phyloP scores from a whole-genome alignment of 495 filamentous ascomycete genomes.

The Tricharina praecox region DNA sequence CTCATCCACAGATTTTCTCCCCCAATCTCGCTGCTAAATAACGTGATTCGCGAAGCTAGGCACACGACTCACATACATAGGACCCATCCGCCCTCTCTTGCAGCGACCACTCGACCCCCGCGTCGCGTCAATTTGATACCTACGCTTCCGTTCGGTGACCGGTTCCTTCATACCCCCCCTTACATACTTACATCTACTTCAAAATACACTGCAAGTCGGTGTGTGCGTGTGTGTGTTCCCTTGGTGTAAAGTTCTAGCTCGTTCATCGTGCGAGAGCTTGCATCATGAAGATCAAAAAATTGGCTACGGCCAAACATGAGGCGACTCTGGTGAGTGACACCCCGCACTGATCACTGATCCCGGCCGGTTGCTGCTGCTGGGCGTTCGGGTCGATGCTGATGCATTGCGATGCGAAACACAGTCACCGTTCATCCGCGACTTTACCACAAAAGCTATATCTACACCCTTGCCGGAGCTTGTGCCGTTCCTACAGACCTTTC shows the following conservation, averaged over 20 bases:
- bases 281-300: slow-evolving; percentile 97
- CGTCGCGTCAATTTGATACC: neutral
- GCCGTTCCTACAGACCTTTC: slow-evolving; percentile 58
- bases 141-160: too few species aligned
- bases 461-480: slow-evolving; percentile 61
- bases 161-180: too few species aligned
- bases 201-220: too few species aligned
- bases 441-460: slow-evolving; percentile 49
- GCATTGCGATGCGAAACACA: slow-evolving; percentile 30
- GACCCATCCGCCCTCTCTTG: too few species aligned
- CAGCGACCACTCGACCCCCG: too few species aligned
- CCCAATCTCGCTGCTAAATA: too few species aligned
- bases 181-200: too few species aligned
- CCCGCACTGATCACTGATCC: neutral
- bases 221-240: too few species aligned
- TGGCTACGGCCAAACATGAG: slow-evolving; percentile 77
- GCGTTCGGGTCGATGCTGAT: slow-evolving; percentile 9
- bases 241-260: too few species aligned
- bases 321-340: slow-evolving; percentile 63
- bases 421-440: slow-evolving; percentile 74
- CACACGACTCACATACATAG: too few species aligned
- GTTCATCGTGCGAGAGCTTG: neutral
- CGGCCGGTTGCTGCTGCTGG: neutral
- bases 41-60: too few species aligned
- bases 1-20: too few species aligned